Evolutionary conservation across 441 rosid genomes (phyloP).

Genomic region (Cnidoscolus chayamansa): DNA sequence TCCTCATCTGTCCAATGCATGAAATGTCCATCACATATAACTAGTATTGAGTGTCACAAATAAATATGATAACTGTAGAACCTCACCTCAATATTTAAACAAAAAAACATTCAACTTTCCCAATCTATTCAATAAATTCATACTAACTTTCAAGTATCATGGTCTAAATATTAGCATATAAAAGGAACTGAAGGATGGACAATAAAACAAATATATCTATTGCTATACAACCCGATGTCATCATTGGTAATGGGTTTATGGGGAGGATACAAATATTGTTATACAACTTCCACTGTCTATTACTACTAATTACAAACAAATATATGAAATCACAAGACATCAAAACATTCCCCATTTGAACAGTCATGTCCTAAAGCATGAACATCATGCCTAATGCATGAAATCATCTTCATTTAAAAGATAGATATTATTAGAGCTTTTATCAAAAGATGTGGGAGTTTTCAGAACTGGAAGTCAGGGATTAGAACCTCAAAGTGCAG

Average conservation of each 20-base stretch:
- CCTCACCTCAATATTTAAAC: neutral
- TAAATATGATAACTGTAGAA: neutral
- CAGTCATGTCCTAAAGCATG: neutral
- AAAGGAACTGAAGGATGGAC: neutral
- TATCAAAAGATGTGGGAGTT: too few species aligned
- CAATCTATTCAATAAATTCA: neutral
- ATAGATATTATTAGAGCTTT: neutral
- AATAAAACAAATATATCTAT: neutral
- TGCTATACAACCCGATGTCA: neutral
- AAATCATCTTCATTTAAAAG: neutral
- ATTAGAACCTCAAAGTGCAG: too few species aligned
- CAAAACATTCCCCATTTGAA: neutral
- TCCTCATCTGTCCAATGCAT: conserved; percentile 64
- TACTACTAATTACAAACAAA: neutral
- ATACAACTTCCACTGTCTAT: neutral
- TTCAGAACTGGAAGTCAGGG: too few species aligned
- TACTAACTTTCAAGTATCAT: neutral
- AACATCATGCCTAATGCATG: neutral
- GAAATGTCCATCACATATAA: conserved; percentile 15
- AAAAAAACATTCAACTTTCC: neutral
- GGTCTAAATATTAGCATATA: neutral
- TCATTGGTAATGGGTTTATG: neutral
- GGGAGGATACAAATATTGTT: neutral
- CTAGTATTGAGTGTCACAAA: neutral
- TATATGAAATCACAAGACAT: neutral